Base-by-base conservation (phyloP, 208 protist genomes). In the Leishmania tropica region DNA sequence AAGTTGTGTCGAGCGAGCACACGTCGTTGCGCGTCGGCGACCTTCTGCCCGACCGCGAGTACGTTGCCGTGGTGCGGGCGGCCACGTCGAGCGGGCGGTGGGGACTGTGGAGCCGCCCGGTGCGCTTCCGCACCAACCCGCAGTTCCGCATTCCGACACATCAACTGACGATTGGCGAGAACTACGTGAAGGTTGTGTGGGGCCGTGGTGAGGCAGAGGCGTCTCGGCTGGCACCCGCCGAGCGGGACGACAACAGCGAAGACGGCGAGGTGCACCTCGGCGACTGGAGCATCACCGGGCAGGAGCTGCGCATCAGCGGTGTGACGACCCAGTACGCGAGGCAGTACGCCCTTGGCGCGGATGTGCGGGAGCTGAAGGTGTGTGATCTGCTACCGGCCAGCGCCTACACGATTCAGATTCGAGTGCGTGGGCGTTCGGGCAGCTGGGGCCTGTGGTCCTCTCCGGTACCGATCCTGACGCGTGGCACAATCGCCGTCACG, bases 81-180 rank as follows among this genome's bases (percentile, higher is more conserved):
- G 90, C 90, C 28, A 97, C 95, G 28, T 83, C 85, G 64, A 93
- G 92, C 6, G 94, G 95, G 24, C 90, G 90, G 73, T 97, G 94
- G 94, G 96, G 96, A 51, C 86, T 98, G 72, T 98, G 96, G 95
- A 97, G 94, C 87, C 71, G 54, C 7, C 93, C 94, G 58, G 45
- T 95, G n/a, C 89, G 82, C 73, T 98, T 98, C 81, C 92, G 94
- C 81, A 96, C 96, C 31, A 97, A 96, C 77, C 71, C 94, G 42
- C 95, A 96, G 82, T 97, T 97, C 80, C 84, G 89, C 68, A 95
- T 98, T 76, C 95, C 96, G 19, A 89, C 96, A 28, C 89, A 95
- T 68, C 90, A 96, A 73, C 91, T 98, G 45, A 95, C 83, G 73
- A 95, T 98, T 81, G 96, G 96, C n/a, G 96, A 98, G 85, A 98